Conservation (phyloP, 1,284 basidiomycete species). For the Heterobasidion parviporum region DNA sequence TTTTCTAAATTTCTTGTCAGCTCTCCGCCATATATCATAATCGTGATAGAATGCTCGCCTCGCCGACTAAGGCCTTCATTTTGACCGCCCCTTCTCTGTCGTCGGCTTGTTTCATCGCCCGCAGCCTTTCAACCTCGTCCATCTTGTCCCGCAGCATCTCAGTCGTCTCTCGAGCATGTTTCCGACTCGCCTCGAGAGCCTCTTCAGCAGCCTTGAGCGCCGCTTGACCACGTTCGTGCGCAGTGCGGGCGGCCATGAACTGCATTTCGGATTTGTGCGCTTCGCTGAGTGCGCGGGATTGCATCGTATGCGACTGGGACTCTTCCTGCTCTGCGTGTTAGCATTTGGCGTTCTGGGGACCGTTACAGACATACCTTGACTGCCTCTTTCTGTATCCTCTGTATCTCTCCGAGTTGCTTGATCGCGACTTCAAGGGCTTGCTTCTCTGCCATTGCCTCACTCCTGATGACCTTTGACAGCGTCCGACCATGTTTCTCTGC, state of each 20-base stretch:
- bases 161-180: constrained; percentile 36
- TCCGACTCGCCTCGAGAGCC: constrained; percentile 33
- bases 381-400: constrained; percentile 42
- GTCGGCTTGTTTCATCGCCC: constrained; percentile 41
- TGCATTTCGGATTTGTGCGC: constrained; percentile 43
- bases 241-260: constrained; percentile 36
- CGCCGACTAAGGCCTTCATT: constrained; percentile 5
- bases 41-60: constrained; percentile 1
- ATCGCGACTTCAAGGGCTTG: constrained; percentile 36
- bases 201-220: constrained; percentile 35
- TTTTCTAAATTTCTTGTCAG: neutral
- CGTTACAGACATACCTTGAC: constrained; percentile 31
- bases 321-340: constrained; percentile 32
- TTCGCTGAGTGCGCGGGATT: constrained; percentile 31
- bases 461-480: constrained; percentile 44
- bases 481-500: constrained; percentile 39
- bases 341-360: neutral
- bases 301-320: constrained; percentile 31
- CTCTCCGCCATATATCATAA: neutral
- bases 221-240: constrained; percentile 37
- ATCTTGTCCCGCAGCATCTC: constrained; percentile 45
- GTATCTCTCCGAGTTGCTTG: constrained; percentile 42
- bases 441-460: constrained; percentile 46
- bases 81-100: constrained; percentile 20
- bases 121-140: constrained; percentile 41